Percentiles rank a stretch among this genome's conserved stretches.
These are phyloP conservation scores for Achaetomiella virescens DNA, from an alignment of 495 filamentous ascomycete genomes.

Conservation along the genomic window DNA sequence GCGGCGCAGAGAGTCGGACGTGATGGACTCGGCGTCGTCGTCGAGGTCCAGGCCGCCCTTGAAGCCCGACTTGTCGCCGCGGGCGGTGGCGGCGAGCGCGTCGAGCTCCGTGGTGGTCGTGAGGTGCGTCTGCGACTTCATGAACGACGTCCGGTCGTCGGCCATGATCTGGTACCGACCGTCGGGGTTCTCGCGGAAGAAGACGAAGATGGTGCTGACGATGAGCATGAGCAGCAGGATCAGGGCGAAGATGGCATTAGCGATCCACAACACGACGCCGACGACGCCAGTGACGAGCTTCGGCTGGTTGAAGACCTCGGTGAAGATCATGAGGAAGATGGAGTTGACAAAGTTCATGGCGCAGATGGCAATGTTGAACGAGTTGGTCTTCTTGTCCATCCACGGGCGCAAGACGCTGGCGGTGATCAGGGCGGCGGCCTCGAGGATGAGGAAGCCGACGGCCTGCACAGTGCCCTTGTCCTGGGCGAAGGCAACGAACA, in stretches of 20 bases:
- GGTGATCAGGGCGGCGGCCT: slow-evolving; percentile 71
- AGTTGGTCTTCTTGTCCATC: slow-evolving; percentile 99
- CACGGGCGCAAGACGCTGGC: slow-evolving; percentile 82
- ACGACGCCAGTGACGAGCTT: slow-evolving; percentile 88
- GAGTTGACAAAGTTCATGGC: slow-evolving; percentile 86
- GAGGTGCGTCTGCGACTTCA: slow-evolving; percentile 90
- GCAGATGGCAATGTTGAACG: slow-evolving; percentile 91
- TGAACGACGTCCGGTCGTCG: slow-evolving; percentile 93
- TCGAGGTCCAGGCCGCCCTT: slow-evolving; percentile 62
- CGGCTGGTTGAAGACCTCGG: slow-evolving; percentile 79
- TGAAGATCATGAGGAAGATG: slow-evolving; percentile 79
- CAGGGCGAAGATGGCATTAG: slow-evolving; percentile 81
- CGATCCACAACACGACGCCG: slow-evolving; percentile 90
- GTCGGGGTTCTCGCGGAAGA: slow-evolving; percentile 93
- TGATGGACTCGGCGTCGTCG: slow-evolving; percentile 68
- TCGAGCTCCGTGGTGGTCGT: slow-evolving; percentile 83
- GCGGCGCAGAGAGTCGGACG: slow-evolving; percentile 36
- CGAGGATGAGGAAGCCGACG: slow-evolving; percentile 76
- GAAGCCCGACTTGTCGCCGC: slow-evolving; percentile 77
- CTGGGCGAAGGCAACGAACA: slow-evolving; percentile 88
- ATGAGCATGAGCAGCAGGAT: slow-evolving; percentile 84
- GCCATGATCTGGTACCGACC: slow-evolving; percentile 94
- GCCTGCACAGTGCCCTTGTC: slow-evolving; percentile 67
- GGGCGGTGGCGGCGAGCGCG: slow-evolving; percentile 86
- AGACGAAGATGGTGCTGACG: slow-evolving; percentile 72